Conservation (phyloP, 2,329 filamentous ascomycete species). For the Cercospora zeae-maydis region DNA sequence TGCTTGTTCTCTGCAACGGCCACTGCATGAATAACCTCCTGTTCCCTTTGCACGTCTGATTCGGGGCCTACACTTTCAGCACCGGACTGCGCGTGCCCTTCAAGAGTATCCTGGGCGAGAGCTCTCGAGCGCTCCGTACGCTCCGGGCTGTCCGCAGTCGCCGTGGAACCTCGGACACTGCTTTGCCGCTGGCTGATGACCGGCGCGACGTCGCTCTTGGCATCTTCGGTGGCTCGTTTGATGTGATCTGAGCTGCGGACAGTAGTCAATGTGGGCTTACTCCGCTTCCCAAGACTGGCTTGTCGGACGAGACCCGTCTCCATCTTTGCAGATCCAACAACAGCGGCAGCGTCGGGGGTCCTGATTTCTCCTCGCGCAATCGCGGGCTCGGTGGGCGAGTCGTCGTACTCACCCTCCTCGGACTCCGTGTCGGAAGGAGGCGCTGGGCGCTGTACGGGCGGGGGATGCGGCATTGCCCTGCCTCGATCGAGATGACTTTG, state of each 20-base stretch:
- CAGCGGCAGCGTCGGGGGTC: not conserved
- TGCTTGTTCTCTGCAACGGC: not conserved
- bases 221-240: conserved; percentile 17
- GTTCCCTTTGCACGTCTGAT: not conserved
- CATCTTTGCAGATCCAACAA: conserved; percentile 15
- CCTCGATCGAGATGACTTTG: conserved; percentile 40
- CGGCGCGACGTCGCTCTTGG: conserved; percentile 13
- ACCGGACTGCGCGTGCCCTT: conserved; percentile 17
- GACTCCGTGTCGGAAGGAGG: conserved; percentile 18
- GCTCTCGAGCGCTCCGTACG: conserved; percentile 11
- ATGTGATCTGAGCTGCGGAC: conserved; percentile 44
- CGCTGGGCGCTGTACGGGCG: conserved; percentile 5
- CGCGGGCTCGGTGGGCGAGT: conserved; percentile 14
- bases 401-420: conserved; percentile 10
- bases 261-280: conserved; percentile 47
- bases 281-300: conserved; percentile 48
- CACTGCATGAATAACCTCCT: not conserved
- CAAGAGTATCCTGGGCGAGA: conserved; percentile 11
- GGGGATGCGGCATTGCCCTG: conserved; percentile 8
- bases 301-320: conserved; percentile 41
- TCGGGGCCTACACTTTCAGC: not conserved
- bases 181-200: conserved; percentile 25
- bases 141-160: conserved; percentile 6
- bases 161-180: not conserved
- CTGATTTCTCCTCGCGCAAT: conserved; percentile 12